Evolutionary conservation across 306 rosid species (phyloP).

Genomic region (Styphnolobium japonicum): DNA sequence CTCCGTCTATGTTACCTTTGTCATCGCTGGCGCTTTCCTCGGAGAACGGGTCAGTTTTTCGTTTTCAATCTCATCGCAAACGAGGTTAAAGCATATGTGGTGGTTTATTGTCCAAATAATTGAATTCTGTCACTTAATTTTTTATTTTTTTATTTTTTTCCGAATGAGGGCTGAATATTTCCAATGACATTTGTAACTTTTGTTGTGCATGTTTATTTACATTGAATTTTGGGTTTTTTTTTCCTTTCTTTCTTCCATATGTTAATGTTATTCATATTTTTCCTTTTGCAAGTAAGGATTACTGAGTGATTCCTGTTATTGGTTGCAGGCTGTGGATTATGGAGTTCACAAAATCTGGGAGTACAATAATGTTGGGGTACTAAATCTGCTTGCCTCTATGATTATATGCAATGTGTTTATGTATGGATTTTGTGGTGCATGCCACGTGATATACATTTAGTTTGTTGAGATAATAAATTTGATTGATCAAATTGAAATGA

Average conservation of each 20-base stretch:
- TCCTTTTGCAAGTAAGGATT: neutral
- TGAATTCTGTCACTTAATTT: too few relatives aligned
- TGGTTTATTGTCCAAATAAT: neutral
- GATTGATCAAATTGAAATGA: neutral
- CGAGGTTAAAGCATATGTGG: neutral
- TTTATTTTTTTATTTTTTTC: too few relatives aligned
- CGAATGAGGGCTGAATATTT: neutral
- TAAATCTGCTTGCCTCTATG: neutral
- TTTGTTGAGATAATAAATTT: neutral
- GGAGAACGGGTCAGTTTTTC: constrained; percentile 84
- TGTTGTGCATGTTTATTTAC: neutral
- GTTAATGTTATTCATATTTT: neutral
- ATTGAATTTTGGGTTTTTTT: neutral
- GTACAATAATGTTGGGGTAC: constrained; percentile 75
- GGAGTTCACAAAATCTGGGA: constrained; percentile 81
- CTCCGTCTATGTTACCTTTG: constrained; percentile 73
- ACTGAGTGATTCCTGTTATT: neutral
- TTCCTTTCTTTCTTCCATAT: neutral
- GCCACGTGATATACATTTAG: too few relatives aligned
- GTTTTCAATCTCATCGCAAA: neutral
- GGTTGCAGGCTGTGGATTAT: constrained; percentile 70
- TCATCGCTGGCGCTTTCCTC: constrained; percentile 90
- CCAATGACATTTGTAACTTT: neutral
- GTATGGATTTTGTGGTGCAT: too few relatives aligned
- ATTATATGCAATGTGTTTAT: too few relatives aligned